A percentile compares a stretch with the other conserved stretches of the same genome.
phyloP scores from a whole-genome alignment of 208 protist genomes.

The Leishmania tropica region DNA sequence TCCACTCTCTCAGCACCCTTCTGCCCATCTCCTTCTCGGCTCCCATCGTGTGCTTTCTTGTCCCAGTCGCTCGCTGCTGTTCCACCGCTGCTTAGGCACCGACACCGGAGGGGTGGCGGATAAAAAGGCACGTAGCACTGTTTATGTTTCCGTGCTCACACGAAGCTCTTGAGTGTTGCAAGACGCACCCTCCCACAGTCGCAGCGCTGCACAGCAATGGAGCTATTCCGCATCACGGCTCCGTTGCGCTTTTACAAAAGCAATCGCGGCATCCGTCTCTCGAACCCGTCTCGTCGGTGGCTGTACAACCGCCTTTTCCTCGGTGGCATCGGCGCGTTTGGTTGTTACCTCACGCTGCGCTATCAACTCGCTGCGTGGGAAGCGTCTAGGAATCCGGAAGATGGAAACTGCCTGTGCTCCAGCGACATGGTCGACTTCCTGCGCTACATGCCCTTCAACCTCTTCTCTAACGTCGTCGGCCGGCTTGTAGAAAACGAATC shows the following conservation, averaged over 20 bases:
- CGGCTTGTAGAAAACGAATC: conserved; percentile 39
- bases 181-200: not conserved
- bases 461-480: conserved; percentile 54
- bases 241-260: conserved; percentile 60
- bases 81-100: not conserved
- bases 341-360: conserved; percentile 35
- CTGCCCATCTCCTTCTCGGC: not conserved
- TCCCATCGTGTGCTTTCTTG: not conserved
- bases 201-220: not conserved
- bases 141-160: not conserved
- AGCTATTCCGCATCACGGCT: conserved; percentile 14
- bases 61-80: not conserved
- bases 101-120: not conserved
- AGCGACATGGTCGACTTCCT: conserved; percentile 65
- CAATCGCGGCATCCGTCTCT: conserved; percentile 33
- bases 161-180: not conserved
- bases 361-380: conserved; percentile 74
- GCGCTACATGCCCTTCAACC: conserved; percentile 68
- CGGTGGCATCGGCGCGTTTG: conserved; percentile 32
- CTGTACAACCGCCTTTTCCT: conserved; percentile 67
- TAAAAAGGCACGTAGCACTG: not conserved
- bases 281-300: conserved; percentile 78
- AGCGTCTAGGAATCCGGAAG: conserved; percentile 30
- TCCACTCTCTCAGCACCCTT: not conserved
- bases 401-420: conserved; percentile 59